Base-by-base conservation (phyloP, 495 filamentous ascomycete genomes). In the Choiromyces venosus region DNA sequence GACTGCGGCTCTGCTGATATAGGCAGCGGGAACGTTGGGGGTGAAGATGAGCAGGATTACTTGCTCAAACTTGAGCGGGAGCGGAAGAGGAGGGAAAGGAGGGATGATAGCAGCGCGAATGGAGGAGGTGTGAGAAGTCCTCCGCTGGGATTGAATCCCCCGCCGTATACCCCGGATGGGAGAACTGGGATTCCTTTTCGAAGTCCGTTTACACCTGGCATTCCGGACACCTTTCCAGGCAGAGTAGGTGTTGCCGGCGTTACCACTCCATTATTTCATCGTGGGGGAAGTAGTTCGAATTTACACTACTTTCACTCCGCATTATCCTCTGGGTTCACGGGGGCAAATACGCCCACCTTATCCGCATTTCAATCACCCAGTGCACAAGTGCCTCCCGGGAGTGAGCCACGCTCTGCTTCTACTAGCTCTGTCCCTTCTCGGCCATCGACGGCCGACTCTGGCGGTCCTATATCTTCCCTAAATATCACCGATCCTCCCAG, bases 261-360 rank as follows among this genome's bases (percentile, higher is more conserved):
- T 5, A 69, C 80, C 18, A 79, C 80, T 14, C 80, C 80, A 14
- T 37, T 81, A 2, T 81, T 81, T 33, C 76, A 74, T 56, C 70
- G 96, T 69, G 91, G 92, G 0, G 93, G 93, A 65, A 91, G 92
- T 36, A 93, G 91, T 6, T 94, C 93, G 4, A 96, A 94, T 78
- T 86, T 97, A 36, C 90, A 91, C 76, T 98, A 97, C 81, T 94
- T 94, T 78, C 94, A 97, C 82, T 89, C 93, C 2, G 91, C 92
- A 36, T 88, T 97, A 37, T 89, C 90, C 0, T 85, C 89, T 8
- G 92, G 91, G 0, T 85, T 96, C 44, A 92, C 93, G 2, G 94
- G 95, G 1, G 89, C 91, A 4, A 90, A 93, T 66, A 97, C 94
- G 2, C 95, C 94, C 5, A 52, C 69, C 0, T 56, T 74, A 2